Evolutionary conservation across 768 basidiomycete species (phyloP).

Genomic region (Saitozyma sp.): DNA sequence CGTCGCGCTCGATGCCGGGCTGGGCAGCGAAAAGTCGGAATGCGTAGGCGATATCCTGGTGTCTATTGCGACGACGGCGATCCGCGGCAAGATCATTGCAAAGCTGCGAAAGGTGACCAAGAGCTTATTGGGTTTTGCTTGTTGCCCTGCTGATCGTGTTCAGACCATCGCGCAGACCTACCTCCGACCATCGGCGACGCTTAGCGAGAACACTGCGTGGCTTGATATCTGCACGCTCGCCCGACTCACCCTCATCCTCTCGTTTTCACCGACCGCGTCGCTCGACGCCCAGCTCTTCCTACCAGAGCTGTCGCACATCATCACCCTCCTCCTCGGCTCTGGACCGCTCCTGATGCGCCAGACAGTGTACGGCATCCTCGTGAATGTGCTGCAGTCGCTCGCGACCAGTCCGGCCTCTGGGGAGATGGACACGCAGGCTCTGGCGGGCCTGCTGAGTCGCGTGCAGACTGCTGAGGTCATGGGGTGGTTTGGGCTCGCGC

Average conservation of each 20-base stretch:
- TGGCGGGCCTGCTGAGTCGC: slow-evolving; percentile 66
- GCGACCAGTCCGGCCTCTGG: slow-evolving; percentile 56
- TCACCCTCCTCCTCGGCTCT: slow-evolving; percentile 72
- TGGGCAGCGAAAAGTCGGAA: slow-evolving; percentile 74
- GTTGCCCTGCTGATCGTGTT: background rate
- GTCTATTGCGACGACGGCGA: slow-evolving; percentile 70
- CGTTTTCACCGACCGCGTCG: slow-evolving; percentile 66
- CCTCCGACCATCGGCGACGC: slow-evolving; percentile 62
- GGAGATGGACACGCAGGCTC: slow-evolving; percentile 38
- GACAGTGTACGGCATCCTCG: slow-evolving; percentile 74
- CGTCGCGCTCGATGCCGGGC: slow-evolving; percentile 77
- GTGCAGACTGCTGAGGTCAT: slow-evolving; percentile 63
- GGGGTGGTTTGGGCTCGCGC: slow-evolving; percentile 70
- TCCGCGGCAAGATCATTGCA: slow-evolving; percentile 74
- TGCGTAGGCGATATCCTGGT: slow-evolving; percentile 71
- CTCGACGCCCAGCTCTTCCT: slow-evolving; percentile 73
- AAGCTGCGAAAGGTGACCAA: slow-evolving; percentile 70
- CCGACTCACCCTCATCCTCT: slow-evolving; percentile 71
- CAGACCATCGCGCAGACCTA: slow-evolving; percentile 75
- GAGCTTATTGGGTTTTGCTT: background rate
- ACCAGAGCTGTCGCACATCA: slow-evolving; percentile 77
- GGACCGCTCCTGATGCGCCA: slow-evolving; percentile 74
- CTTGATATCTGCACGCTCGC: slow-evolving; percentile 66
- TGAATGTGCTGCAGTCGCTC: slow-evolving; percentile 78
- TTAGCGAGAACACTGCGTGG: slow-evolving; percentile 58